Percentiles rank a stretch among this genome's conserved stretches.
Conservation (phyloP, 352 stramenopile species). For the Phytophthora cryptogea region DNA sequence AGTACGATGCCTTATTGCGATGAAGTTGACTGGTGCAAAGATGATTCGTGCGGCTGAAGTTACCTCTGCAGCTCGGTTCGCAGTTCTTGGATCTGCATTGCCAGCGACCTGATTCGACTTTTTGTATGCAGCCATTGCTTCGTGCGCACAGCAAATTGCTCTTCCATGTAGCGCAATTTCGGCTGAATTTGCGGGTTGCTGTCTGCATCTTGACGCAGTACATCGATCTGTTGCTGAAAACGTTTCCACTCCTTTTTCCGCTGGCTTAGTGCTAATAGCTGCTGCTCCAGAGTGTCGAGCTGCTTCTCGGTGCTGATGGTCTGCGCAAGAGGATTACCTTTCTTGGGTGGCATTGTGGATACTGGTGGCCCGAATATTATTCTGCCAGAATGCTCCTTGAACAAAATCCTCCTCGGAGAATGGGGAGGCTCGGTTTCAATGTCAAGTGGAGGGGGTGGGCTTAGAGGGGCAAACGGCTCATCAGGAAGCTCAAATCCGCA, state of each 20-base stretch:
- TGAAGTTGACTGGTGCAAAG: conserved; percentile 5
- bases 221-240: conserved; percentile 33
- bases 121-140: conserved; percentile 39
- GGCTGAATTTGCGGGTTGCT: conserved; percentile 12
- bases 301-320: conserved; percentile 20
- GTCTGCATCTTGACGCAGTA: conserved; percentile 18
- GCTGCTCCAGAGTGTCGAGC: conserved; percentile 35
- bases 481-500: conserved; percentile 40
- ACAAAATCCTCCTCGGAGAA: background rate
- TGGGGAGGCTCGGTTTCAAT: background rate
- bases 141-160: conserved; percentile 19
- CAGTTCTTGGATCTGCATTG: conserved; percentile 31
- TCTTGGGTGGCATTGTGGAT: background rate
- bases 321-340: conserved; percentile 2
- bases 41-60: background rate
- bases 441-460: background rate
- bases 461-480: conserved; percentile 19
- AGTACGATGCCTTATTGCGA: conserved; percentile 46
- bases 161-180: conserved; percentile 25
- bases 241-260: conserved; percentile 38
- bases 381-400: background rate
- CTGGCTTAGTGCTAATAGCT: conserved; percentile 24
- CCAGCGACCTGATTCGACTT: conserved; percentile 24
- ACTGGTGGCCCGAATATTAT: background rate
- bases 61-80: conserved; percentile 24